A percentile compares a stretch with the other conserved stretches of the same genome.
Conservation (phyloP, 2,329 filamentous ascomycete species). For the Gaeumannomyces tritici region DNA sequence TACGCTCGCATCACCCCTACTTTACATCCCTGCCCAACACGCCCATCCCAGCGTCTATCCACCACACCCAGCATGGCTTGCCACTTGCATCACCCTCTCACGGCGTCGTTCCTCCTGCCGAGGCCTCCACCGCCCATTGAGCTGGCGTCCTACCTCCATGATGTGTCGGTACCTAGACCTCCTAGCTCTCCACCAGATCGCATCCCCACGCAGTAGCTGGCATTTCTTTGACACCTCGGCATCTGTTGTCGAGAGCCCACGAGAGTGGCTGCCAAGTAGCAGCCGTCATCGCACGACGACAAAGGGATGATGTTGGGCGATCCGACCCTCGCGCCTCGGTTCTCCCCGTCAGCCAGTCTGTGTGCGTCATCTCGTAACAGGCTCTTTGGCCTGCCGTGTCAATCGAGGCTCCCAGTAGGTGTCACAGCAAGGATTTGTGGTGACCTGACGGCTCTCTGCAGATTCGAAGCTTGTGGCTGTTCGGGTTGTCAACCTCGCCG, state of each 20-base stretch:
- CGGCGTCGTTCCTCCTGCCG: neutral
- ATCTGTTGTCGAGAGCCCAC: neutral
- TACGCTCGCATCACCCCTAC: neutral
- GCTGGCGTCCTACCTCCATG: neutral
- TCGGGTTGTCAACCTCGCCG: neutral
- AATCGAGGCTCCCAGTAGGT: neutral
- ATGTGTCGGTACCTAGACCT: neutral
- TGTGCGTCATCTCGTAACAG: constrained; percentile 9
- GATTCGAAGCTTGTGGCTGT: neutral
- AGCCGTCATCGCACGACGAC: neutral
- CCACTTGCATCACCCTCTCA: too few species aligned
- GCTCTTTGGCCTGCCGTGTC: constrained; percentile 1
- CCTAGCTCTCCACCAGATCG: neutral
- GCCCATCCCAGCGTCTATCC: neutral
- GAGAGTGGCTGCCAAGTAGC: neutral
- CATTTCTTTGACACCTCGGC: neutral
- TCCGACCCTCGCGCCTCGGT: neutral
- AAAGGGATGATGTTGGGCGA: neutral
- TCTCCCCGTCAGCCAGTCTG: neutral
- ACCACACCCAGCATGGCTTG: neutral
- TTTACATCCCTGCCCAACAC: neutral
- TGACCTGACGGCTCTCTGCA: neutral
- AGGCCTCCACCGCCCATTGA: neutral
- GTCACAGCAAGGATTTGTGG: neutral
- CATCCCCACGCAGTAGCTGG: neutral